Conservation (phyloP, 1,139 yeast genomes). For the Candida neerlandica region DNA sequence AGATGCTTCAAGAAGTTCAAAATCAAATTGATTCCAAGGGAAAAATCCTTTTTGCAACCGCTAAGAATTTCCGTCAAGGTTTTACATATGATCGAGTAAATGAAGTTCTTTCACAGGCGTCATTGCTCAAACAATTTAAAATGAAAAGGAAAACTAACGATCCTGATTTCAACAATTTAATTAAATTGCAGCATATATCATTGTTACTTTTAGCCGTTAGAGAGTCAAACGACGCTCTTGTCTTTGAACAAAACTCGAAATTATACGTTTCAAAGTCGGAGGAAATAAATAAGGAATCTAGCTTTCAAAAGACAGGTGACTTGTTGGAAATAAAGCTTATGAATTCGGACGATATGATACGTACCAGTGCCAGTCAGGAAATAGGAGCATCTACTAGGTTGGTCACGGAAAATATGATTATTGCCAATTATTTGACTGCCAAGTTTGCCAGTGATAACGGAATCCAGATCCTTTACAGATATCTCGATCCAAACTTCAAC, state of each 20-base stretch:
- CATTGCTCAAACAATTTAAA: slow-evolving; percentile 11
- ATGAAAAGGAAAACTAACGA: slow-evolving; percentile 15
- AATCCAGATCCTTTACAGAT: slow-evolving; percentile 60
- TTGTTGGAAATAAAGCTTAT: background rate
- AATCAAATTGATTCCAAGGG: slow-evolving; percentile 25
- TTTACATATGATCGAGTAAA: slow-evolving; percentile 43
- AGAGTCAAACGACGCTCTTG: slow-evolving; percentile 8
- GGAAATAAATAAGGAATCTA: background rate
- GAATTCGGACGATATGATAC: background rate
- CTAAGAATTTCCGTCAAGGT: slow-evolving; percentile 34
- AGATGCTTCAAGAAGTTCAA: slow-evolving; percentile 16
- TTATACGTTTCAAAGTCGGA: slow-evolving; percentile 1
- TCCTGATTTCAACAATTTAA: slow-evolving; percentile 28
- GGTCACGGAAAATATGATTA: slow-evolving; percentile 83
- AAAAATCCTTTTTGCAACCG: slow-evolving; percentile 17
- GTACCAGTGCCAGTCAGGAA: slow-evolving; percentile 3
- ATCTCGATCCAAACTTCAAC: slow-evolving; percentile 35
- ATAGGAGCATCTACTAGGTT: slow-evolving; percentile 26
- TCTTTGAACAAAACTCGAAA: background rate
- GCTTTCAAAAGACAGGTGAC: background rate
- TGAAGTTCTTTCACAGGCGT: slow-evolving; percentile 26
- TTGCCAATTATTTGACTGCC: slow-evolving; percentile 70
- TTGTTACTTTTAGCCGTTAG: slow-evolving; percentile 15
- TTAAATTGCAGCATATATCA: slow-evolving; percentile 32
- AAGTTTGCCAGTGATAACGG: slow-evolving; percentile 43